phyloP scores from a whole-genome alignment of 345 rosid species.

The Lagerstroemia speciosa region DNA sequence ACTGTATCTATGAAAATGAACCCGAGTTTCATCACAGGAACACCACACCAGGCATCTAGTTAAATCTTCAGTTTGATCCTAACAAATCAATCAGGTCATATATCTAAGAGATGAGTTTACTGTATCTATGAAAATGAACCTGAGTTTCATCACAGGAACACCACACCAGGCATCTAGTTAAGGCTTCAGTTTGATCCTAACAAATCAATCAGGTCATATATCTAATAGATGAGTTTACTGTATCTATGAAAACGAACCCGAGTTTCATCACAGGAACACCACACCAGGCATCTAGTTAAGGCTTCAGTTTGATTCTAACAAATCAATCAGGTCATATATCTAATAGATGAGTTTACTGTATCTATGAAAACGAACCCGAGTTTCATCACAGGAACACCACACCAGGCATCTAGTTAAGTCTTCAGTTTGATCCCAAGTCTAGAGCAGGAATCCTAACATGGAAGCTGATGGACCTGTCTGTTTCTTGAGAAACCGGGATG shows the following conservation, averaged over 20 bases:
- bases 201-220: no score
- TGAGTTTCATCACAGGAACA: no score
- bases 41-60: no score
- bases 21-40: no score
- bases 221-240: neutral
- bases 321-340: no score
- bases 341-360: neutral
- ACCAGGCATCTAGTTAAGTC: neutral
- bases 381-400: neutral
- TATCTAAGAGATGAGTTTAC: no score
- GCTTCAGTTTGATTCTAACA: constrained; percentile 40
- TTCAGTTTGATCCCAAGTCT: constrained; percentile 49
- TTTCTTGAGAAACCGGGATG: constrained; percentile 66
- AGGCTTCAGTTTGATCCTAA: no score
- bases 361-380: neutral
- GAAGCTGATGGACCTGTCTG: constrained; percentile 79
- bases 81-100: no score
- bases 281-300: neutral
- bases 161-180: no score
- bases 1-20: no score
- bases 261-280: neutral
- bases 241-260: neutral
- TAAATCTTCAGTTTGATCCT: no score
- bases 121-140: no score
- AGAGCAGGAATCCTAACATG: constrained; percentile 86